These are phyloP conservation scores for Pichia sp. DNA, from an alignment of 1,139 yeast species.

Conservation along the genomic window DNA sequence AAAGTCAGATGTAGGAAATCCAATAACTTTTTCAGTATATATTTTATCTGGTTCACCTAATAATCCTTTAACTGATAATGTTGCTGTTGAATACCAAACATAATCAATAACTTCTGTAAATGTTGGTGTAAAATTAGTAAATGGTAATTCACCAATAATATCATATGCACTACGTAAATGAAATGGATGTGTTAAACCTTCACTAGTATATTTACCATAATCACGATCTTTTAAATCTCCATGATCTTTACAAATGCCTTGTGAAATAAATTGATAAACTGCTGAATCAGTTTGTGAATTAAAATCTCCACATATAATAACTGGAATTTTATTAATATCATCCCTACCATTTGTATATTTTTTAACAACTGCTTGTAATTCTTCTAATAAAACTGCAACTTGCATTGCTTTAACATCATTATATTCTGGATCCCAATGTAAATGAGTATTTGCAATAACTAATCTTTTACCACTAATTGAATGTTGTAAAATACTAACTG, in stretches of 20 bases:
- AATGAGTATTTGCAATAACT: slow-evolving; percentile 82
- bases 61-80: slow-evolving; percentile 76
- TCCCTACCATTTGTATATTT: slow-evolving; percentile 33
- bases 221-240: slow-evolving; percentile 78
- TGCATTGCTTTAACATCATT: slow-evolving; percentile 96
- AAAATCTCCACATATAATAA: slow-evolving; percentile 91
- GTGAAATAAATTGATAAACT: slow-evolving; percentile 81
- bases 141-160: slow-evolving; percentile 81
- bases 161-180: slow-evolving; percentile 82
- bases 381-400: slow-evolving; percentile 86
- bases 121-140: slow-evolving; percentile 89
- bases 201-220: slow-evolving; percentile 87
- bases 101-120: slow-evolving; percentile 93
- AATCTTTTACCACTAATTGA: slow-evolving; percentile 63
- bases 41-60: slow-evolving; percentile 79
- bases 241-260: slow-evolving; percentile 70
- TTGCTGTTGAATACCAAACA: slow-evolving; percentile 84
- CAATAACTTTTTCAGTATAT: slow-evolving; percentile 71
- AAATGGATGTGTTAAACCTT: slow-evolving; percentile 79
- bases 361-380: slow-evolving; percentile 59
- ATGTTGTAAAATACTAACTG: slow-evolving; percentile 74
- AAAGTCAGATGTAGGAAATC: slow-evolving; percentile 89
- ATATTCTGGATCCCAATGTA: slow-evolving; percentile 97
- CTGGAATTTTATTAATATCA: slow-evolving; percentile 48
- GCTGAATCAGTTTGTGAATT: slow-evolving; percentile 86